Percentiles rank a stretch among this genome's conserved stretches.
These are phyloP conservation scores for Nicotiana benthamiana DNA, from an alignment of 257 asterid species.

Conservation along the genomic window DNA sequence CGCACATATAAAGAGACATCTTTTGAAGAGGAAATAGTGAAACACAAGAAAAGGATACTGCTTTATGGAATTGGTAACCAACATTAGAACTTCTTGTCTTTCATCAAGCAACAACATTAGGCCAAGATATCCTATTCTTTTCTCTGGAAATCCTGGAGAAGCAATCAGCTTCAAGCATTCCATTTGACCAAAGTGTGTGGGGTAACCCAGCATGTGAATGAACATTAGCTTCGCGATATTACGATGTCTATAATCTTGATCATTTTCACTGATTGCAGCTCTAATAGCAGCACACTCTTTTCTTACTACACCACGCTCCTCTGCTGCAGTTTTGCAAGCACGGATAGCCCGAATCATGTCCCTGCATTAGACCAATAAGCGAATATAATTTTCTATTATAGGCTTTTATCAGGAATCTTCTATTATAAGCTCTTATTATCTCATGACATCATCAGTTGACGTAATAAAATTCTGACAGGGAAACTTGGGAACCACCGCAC, in stretches of 20 bases:
- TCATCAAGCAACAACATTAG: slow-evolving; percentile 98
- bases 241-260: slow-evolving; percentile 85
- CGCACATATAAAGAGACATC: neutral
- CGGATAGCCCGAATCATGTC: slow-evolving; percentile 99
- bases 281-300: slow-evolving; percentile 98
- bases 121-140: slow-evolving; percentile 98
- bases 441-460: neutral
- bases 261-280: slow-evolving; percentile 87
- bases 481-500: neutral
- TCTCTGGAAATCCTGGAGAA: slow-evolving; percentile 95
- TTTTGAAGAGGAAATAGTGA: neutral
- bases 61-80: slow-evolving; percentile 95
- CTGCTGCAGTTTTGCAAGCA: slow-evolving; percentile 98
- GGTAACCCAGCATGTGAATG: slow-evolving; percentile 99
- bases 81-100: slow-evolving; percentile 98
- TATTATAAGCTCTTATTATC: neutral
- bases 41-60: slow-evolving; percentile 54
- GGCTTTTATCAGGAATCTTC: neutral
- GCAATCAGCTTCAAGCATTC: slow-evolving; percentile 95
- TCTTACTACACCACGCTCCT: slow-evolving; percentile 94
- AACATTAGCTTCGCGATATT: slow-evolving; percentile 98
- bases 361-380: slow-evolving; percentile 43
- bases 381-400: neutral
- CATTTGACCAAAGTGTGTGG: slow-evolving; percentile 99
- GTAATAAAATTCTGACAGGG: neutral